Evolutionary conservation across 2,329 filamentous ascomycete genomes (phyloP).

Genomic region (Paecilomyces sp.): DNA sequence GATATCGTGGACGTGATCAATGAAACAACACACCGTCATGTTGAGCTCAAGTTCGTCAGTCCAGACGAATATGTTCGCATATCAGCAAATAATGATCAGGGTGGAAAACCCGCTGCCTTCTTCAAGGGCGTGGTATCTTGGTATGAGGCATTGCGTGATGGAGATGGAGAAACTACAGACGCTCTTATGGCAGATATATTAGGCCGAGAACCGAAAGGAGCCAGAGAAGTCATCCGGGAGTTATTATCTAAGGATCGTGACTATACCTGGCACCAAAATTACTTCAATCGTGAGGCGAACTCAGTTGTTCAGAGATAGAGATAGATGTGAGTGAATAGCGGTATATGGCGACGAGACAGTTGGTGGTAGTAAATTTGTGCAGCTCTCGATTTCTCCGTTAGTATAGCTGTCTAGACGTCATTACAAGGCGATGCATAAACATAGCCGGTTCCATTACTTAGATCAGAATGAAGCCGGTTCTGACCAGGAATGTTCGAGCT

Average conservation of each 20-base stretch:
- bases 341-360: not conserved
- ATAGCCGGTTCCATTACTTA: not conserved
- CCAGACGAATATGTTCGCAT: slow-evolving; percentile 27
- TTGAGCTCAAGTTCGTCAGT: slow-evolving; percentile 26
- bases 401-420: not conserved
- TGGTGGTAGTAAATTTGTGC: not conserved
- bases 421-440: not conserved
- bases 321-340: not conserved
- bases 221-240: slow-evolving; percentile 26
- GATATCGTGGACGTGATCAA: slow-evolving; percentile 34
- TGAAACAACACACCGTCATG: slow-evolving; percentile 22
- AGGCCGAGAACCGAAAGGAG: slow-evolving; percentile 35
- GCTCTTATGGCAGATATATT: slow-evolving; percentile 37
- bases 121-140: slow-evolving; percentile 36
- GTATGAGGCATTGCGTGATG: slow-evolving; percentile 38
- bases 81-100: slow-evolving; percentile 23
- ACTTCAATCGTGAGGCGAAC: slow-evolving; percentile 14
- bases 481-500: not conserved
- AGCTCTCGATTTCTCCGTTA: not conserved
- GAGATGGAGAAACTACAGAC: slow-evolving; percentile 38
- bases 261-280: slow-evolving; percentile 42
- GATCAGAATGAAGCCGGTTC: not conserved
- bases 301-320: not conserved
- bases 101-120: slow-evolving; percentile 31
- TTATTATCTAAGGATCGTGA: slow-evolving; percentile 22